A percentile compares a stretch with the other conserved stretches of the same genome.
Evolutionary conservation across 2,329 filamentous ascomycete genomes (phyloP).

Genomic region (Sporothrix humicola): DNA sequence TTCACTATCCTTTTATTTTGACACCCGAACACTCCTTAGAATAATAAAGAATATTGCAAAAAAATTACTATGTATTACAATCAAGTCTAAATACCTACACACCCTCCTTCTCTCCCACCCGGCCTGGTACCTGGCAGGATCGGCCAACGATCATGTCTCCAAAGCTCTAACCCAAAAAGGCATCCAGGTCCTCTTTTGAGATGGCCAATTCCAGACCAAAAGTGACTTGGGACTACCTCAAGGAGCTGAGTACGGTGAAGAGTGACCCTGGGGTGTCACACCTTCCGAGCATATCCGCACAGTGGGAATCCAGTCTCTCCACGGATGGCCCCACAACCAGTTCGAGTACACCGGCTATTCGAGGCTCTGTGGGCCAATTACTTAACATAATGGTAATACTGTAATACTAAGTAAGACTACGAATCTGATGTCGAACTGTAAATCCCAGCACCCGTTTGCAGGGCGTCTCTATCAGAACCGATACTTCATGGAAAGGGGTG

Average conservation of each 20-base stretch:
- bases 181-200: background rate
- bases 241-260: background rate
- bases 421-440: no score
- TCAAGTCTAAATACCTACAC: no score
- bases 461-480: no score
- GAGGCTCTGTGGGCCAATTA: conserved; percentile 30
- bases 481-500: no score
- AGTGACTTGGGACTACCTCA: background rate
- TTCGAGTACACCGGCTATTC: conserved; percentile 27
- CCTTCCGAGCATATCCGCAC: conserved; percentile 31
- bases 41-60: no score
- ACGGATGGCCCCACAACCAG: background rate
- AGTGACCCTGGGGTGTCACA: no score
- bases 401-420: no score
- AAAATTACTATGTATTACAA: no score
- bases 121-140: conserved; percentile 26
- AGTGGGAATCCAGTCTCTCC: background rate
- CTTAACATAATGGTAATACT: background rate
- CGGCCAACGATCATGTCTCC: background rate
- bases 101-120: background rate
- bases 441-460: no score
- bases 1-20: no score
- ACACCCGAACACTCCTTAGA: no score
- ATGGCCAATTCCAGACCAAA: background rate
- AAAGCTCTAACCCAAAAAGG: conserved; percentile 26